Base-by-base conservation (phyloP, 495 filamentous ascomycete genomes). In the Penicillium egyptiacum region DNA sequence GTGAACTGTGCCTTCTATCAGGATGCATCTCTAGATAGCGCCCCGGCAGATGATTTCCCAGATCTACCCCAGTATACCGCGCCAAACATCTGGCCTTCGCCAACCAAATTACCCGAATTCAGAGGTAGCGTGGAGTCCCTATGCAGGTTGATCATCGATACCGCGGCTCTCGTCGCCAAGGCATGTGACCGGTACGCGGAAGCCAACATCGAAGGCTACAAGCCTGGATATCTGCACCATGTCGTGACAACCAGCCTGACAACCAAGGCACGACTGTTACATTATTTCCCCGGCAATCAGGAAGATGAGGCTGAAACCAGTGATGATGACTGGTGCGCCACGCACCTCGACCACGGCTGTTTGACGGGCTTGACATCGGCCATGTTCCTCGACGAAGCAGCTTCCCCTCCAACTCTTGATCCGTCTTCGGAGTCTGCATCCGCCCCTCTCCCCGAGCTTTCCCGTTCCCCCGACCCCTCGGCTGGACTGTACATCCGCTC, bases 1-100 rank as follows among this genome's bases (percentile, higher is more conserved):
- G 87, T 92, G 68, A 97, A 98, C 75, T 96, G 91, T 71, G 89
- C 89, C 50, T 97, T 96, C 79, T 93, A 94, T 70, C 84, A 92
- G 48, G 82, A 89, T 58, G 78, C 84, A 2, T 55, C 64, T 2
- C 76, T 91, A 5, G 76, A 84, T 11, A 82, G 81, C 46, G 85
- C 86, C 7, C 80, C 86, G 2, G 74, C 75, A 5, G 74, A 83
- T 49, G 83, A 81, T 58, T 83, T 82, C 59, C 60, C 83, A 3
- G 82, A 85, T 53, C 76, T 87, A 26, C 72, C 83, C 0, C 86
- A 86, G 60, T 88, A 89, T 70, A 88, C 85, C 1, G 76, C 79
- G 6, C 79, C 82, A 19, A 98, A 97, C 69, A 83, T 97, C 56
- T 98, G 94, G 94, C 95, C 94, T 0, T 64, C 70, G 0, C 76